Base-by-base conservation (phyloP, 2,329 filamentous ascomycete genomes). In the Talaromyces rugulosus region DNA sequence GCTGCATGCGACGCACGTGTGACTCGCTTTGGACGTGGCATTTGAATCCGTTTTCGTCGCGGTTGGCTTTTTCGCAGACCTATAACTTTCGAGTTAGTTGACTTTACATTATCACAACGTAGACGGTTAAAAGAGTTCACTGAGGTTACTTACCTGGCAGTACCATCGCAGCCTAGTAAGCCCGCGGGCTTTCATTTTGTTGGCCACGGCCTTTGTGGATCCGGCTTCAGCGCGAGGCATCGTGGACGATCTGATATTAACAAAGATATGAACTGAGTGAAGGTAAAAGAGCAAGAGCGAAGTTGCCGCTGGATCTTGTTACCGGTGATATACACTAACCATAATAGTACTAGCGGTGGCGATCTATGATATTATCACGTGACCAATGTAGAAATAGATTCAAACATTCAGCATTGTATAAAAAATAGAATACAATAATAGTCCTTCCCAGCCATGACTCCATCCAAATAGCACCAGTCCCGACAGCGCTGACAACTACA, bases 191-290 rank as follows among this genome's bases (percentile, higher is more conserved):
- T 96, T 97, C 81, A 96, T 88, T 78, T 92, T 89, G 80, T 98
- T 98, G 77, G 85, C 87, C 63, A 98, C 84, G 75, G 91, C 86
- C 79, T 97, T 98, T n/a, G 89, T 92, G 61, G 89, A 91, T 66
- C 95, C 95, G 59, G 91, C 88, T 81, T 98, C 95, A 70, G 95
- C 95, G 81, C 91, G 91, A 59, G 89, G 89, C 94, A 98, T 98
- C 58, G 74, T 89, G 80, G 12, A 14, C 12, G 33, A 36, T 36
- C 33, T 12, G 33, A 36, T 36, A 36, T 36, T 36, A 36, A 36
- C 12, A 16, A 14, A 16, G 16, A 12, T 2, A 36, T 16, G 34
- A 36, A 16, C 5, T 12, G 36, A 40, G 18, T 27, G n/a, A 47
- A 1, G 18, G 12, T 27, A 6, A 36, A 36, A 23, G 3, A 47